Evolutionary conservation across 257 asterid species (phyloP).

Genomic region (Fraxinus excelsior): DNA sequence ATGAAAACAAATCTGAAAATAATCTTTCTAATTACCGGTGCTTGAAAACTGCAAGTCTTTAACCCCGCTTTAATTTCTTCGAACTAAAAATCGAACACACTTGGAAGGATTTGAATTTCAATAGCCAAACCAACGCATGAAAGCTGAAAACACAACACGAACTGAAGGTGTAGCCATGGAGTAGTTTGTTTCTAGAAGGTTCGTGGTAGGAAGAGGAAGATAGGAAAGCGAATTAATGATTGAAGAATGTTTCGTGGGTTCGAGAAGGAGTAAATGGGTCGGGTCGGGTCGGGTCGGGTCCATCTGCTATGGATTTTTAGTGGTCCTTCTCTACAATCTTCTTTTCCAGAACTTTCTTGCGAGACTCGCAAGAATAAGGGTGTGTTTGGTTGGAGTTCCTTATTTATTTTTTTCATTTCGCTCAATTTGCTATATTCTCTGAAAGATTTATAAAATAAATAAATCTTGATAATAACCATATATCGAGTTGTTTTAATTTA

Average conservation of each 20-base stretch:
- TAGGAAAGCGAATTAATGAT: not conserved
- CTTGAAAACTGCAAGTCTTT: not conserved
- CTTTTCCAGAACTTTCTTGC: constrained; percentile 14
- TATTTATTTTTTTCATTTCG: too few relatives aligned
- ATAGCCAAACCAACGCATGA: not conserved
- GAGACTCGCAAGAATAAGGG: not conserved
- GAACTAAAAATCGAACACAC: not conserved
- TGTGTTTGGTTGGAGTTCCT: not conserved
- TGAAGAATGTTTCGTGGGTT: constrained; percentile 11
- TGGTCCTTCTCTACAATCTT: constrained; percentile 1
- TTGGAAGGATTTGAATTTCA: not conserved
- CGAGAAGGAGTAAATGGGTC: constrained; percentile 22
- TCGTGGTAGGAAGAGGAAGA: constrained; percentile 18
- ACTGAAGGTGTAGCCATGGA: constrained; percentile 7
- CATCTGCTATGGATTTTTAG: not conserved
- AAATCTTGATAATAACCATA: too few relatives aligned
- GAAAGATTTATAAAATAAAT: too few relatives aligned
- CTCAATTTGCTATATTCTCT: too few relatives aligned
- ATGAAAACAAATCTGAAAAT: not conserved
- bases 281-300: constrained; percentile 26
- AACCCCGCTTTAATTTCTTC: not conserved
- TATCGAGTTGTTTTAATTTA: too few relatives aligned
- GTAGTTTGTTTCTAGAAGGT: constrained; percentile 40
- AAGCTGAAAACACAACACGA: not conserved
- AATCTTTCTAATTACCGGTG: not conserved